phyloP scores from a whole-genome alignment of 2,329 filamentous ascomycete species.

The Elsinoe arachidis region DNA sequence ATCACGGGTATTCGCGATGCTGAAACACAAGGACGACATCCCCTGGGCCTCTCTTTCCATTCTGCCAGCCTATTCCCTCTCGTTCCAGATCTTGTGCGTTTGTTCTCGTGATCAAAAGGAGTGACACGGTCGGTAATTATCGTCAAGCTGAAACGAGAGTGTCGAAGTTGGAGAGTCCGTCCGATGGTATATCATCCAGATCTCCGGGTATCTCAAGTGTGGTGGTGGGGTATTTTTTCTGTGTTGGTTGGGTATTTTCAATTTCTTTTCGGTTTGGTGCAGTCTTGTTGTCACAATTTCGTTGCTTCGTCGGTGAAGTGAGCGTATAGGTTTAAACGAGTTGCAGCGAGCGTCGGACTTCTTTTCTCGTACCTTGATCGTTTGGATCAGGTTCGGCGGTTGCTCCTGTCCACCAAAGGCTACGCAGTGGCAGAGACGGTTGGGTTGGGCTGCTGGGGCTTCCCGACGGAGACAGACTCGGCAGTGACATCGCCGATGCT shows the following conservation, averaged over 20 bases:
- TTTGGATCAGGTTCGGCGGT: slow-evolving; percentile 4
- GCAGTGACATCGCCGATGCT: slow-evolving; percentile 25
- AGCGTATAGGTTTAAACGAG: slow-evolving; percentile 14
- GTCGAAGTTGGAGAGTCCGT: not conserved
- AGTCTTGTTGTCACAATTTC: slow-evolving; percentile 6
- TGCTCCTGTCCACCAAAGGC: slow-evolving; percentile 18
- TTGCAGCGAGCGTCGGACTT: slow-evolving; percentile 16
- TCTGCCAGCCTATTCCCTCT: not conserved
- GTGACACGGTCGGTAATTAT: slow-evolving; percentile 7
- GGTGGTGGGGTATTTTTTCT: not conserved
- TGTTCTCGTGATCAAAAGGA: slow-evolving; percentile 4
- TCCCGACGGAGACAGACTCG: slow-evolving; percentile 22
- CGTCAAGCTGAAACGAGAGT: slow-evolving; percentile 1
- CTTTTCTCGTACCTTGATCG: slow-evolving; percentile 9
- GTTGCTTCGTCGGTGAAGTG: slow-evolving; percentile 1
- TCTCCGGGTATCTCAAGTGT: slow-evolving; percentile 10
- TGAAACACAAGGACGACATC: slow-evolving; percentile 12
- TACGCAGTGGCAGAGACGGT: slow-evolving; percentile 28
- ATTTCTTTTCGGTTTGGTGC: not conserved
- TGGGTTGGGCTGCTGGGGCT: slow-evolving; percentile 23
- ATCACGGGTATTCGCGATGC: slow-evolving; percentile 13
- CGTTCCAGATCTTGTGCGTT: slow-evolving; percentile 2
- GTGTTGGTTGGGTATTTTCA: not conserved
- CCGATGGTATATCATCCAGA: not conserved
- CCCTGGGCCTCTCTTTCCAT: slow-evolving; percentile 5